Conservation (phyloP, 768 basidiomycete species). For the Trametes sanguinea region DNA sequence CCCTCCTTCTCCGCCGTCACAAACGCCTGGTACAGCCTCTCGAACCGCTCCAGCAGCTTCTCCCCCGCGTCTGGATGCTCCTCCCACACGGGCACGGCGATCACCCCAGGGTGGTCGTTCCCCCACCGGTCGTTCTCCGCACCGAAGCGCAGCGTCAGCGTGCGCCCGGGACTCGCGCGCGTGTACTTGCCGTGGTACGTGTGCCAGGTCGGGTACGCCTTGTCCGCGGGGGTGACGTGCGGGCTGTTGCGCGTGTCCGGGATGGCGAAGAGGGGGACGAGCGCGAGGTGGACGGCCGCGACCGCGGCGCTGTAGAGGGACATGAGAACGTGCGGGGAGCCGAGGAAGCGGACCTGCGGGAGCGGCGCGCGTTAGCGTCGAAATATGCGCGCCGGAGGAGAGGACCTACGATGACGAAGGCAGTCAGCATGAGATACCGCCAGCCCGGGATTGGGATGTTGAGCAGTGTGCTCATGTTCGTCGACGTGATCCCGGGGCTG, state of each 20-base stretch:
- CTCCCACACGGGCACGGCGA: constrained; percentile 53
- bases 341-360: constrained; percentile 62
- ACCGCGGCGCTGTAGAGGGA: constrained; percentile 63
- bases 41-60: constrained; percentile 55
- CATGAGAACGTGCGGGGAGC: constrained; percentile 70
- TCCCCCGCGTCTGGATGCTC: constrained; percentile 48
- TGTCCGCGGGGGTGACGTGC: constrained; percentile 13
- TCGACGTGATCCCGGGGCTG: constrained; percentile 71
- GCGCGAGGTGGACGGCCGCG: constrained; percentile 63
- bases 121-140: constrained; percentile 63
- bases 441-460: constrained; percentile 46
- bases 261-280: constrained; percentile 57
- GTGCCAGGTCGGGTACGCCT: constrained; percentile 24
- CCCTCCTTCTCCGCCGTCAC: constrained; percentile 28
- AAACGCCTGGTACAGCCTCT: constrained; percentile 49
- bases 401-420: constrained; percentile 65
- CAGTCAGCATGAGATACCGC: constrained; percentile 45
- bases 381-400: background rate
- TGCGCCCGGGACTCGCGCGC: background rate
- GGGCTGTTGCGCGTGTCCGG: constrained; percentile 35
- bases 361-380: constrained; percentile 11
- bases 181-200: constrained; percentile 22
- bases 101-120: constrained; percentile 49
- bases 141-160: constrained; percentile 47
- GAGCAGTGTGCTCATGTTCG: constrained; percentile 56